A percentile compares a stretch with the other conserved stretches of the same genome.
These are phyloP conservation scores for Vigna trinervia DNA, from an alignment of 306 rosid species.

Conservation along the genomic window DNA sequence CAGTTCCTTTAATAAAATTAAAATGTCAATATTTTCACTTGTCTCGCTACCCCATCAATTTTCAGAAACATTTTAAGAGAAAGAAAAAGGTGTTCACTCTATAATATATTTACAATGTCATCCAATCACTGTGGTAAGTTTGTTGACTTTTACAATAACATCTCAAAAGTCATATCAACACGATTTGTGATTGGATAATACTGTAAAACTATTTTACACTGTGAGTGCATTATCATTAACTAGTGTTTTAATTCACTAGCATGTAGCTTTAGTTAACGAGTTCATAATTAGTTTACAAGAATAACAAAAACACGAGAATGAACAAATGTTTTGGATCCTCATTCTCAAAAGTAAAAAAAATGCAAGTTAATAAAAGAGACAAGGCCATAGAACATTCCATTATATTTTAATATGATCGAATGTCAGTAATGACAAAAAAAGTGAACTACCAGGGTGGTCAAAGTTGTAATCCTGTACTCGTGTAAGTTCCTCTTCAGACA, in stretches of 20 bases:
- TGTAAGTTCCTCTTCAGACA: constrained; percentile 73
- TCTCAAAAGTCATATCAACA: too few species aligned
- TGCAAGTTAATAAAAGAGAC: not conserved
- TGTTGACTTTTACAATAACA: too few species aligned
- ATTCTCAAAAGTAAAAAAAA: not conserved
- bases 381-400: constrained; percentile 4
- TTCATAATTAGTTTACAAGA: not conserved
- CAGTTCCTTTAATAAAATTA: constrained; percentile 25
- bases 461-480: constrained; percentile 92
- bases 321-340: constrained; percentile 20
- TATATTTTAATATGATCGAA: constrained; percentile 1
- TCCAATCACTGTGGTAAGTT: too few species aligned
- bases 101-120: too few species aligned
- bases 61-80: not conserved
- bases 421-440: constrained; percentile 30
- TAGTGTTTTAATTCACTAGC: not conserved
- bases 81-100: too few species aligned
- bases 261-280: not conserved
- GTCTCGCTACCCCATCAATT: constrained; percentile 27
- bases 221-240: too few species aligned
- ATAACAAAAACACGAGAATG: not conserved
- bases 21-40: constrained; percentile 16
- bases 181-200: too few species aligned
- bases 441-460: constrained; percentile 84
- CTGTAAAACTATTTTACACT: too few species aligned